phyloP scores from a whole-genome alignment of 192 early-diverging fungal species.

The Cladochytrium replicatum region DNA sequence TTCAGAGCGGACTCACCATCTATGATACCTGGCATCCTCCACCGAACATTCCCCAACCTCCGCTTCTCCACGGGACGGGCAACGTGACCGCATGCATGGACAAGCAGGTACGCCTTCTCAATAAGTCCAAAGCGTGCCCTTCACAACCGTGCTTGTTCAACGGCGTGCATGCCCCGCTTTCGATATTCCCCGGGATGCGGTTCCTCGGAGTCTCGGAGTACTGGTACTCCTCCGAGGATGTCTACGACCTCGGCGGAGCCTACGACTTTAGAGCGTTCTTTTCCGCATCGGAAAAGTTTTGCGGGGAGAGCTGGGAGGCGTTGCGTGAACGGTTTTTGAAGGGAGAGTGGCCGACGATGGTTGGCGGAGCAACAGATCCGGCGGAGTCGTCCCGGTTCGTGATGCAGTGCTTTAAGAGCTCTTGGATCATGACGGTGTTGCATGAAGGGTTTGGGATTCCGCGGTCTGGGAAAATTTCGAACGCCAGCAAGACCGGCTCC shows the following conservation, averaged over 20 bases:
- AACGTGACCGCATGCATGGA: constrained; percentile 26
- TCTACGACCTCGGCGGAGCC: constrained; percentile 65
- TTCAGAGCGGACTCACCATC: constrained; percentile 21
- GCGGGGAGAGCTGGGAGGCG: constrained; percentile 60
- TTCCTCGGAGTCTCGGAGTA: constrained; percentile 94
- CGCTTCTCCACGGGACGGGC: constrained; percentile 30
- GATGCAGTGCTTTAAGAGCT: constrained; percentile 91
- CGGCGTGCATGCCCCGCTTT: constrained; percentile 82
- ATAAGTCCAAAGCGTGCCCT: constrained; percentile 64
- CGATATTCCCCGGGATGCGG: constrained; percentile 55
- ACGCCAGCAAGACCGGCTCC: constrained; percentile 1
- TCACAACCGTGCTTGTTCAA: constrained; percentile 85
- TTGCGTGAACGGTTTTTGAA: constrained; percentile 21
- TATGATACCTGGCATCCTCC: not conserved
- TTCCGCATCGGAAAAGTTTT: constrained; percentile 57
- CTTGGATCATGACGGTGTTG: constrained; percentile 86
- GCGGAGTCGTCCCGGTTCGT: constrained; percentile 52
- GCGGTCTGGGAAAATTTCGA: no score
- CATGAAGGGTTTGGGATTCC: constrained; percentile 87
- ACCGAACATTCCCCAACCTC: not conserved
- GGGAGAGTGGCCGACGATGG: constrained; percentile 23
- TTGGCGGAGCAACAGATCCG: no score
- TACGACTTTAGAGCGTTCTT: constrained; percentile 69
- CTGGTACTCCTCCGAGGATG: constrained; percentile 87
- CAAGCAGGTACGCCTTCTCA: constrained; percentile 52